These are phyloP conservation scores for Spiromastix sp. DNA, from an alignment of 2,329 filamentous ascomycete genomes.

Conservation along the genomic window DNA sequence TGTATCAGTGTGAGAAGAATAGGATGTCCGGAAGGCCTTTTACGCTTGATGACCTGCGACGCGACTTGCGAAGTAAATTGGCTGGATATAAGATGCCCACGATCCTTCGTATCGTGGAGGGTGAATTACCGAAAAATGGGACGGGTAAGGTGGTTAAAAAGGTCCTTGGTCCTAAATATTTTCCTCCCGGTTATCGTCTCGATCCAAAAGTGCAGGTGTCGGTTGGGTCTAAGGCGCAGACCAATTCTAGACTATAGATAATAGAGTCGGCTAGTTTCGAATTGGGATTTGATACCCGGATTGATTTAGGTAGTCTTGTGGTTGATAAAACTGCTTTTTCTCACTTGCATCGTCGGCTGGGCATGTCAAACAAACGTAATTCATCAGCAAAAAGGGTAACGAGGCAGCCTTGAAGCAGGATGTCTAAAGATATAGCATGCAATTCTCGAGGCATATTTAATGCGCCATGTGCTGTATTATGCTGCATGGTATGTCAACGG, in stretches of 20 bases:
- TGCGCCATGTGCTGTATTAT: too few species aligned
- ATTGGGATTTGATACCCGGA: not conserved
- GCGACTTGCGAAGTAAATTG: slow-evolving; percentile 7
- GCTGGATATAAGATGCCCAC: slow-evolving; percentile 12
- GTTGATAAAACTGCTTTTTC: too few species aligned
- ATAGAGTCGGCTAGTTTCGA: not conserved
- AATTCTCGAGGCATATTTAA: too few species aligned
- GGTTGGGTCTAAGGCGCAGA: too few species aligned
- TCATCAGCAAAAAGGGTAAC: too few species aligned
- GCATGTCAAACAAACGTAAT: too few species aligned
- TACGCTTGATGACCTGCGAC: slow-evolving; percentile 6
- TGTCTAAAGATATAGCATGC: too few species aligned
- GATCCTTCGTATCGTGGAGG: slow-evolving; percentile 21
- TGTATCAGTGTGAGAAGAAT: slow-evolving; percentile 6
- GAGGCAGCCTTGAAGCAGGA: too few species aligned
- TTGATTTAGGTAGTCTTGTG: too few species aligned
- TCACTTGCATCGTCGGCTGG: too few species aligned
- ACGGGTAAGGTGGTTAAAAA: slow-evolving; percentile 45
- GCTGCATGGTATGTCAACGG: too few species aligned
- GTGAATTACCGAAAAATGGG: slow-evolving; percentile 39
- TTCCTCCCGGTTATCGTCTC: slow-evolving; percentile 18
- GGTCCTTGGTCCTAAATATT: slow-evolving; percentile 29
- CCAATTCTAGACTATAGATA: not conserved
- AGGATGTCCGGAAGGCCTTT: slow-evolving; percentile 3
- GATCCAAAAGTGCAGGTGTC: slow-evolving; percentile 18